phyloP scores from a whole-genome alignment of 306 rosid genomes.

The Cucurbita ficifolia region DNA sequence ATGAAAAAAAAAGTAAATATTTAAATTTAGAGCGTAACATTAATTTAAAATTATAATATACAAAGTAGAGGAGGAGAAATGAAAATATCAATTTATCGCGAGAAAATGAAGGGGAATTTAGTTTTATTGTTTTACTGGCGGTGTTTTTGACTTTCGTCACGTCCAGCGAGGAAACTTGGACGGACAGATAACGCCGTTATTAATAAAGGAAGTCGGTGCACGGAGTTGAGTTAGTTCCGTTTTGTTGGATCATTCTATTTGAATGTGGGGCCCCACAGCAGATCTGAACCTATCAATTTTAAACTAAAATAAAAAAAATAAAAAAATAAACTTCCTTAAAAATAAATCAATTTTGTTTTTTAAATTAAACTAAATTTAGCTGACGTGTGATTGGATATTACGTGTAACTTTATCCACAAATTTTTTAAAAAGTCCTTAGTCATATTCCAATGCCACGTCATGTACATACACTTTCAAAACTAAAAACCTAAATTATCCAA shows the following conservation, averaged over 20 bases:
- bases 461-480: background rate
- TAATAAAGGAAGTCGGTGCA: background rate
- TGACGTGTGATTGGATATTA: background rate
- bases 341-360: background rate
- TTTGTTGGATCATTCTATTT: background rate
- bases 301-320: background rate
- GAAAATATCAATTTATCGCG: background rate
- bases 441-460: background rate
- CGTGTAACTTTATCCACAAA: background rate
- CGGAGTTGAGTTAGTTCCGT: background rate
- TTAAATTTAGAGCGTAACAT: too few species aligned
- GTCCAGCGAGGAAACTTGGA: background rate
- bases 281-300: background rate
- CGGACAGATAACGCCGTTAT: constrained; percentile 1
- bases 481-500: too few species aligned
- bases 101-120: background rate
- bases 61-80: too few species aligned
- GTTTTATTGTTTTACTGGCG: background rate
- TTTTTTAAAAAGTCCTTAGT: background rate
- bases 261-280: background rate
- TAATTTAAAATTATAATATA: too few species aligned
- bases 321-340: background rate
- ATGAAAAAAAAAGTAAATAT: too few species aligned
- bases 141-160: too few species aligned
- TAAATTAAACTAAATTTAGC: background rate